Evolutionary conservation across 768 basidiomycete species (phyloP), one percentile per base, ranked within the genome.

Genomic region (Kondoa subrosea): DNA sequence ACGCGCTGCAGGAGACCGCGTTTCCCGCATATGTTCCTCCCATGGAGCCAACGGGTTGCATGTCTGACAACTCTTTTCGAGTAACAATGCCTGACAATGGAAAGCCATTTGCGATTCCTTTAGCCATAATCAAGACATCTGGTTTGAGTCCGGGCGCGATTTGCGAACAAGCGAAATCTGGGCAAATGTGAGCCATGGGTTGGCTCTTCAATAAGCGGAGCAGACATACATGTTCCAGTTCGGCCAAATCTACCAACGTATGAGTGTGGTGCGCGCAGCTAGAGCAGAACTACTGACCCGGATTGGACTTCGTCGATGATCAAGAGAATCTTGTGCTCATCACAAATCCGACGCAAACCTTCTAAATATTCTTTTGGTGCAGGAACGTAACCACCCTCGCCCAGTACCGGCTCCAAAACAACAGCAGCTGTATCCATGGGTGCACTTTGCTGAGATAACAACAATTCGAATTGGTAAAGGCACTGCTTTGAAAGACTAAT

Each of bases 341-440:
- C 89, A 77, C 92, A 96, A n/a, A 91, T 81, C 64, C 81, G 80
- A 69, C 91, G 81, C 58, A 97, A 78, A 26, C 89, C 89, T 59
- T 83, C 81, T 68, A 97, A 77, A 80, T 88, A 97, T 26, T 83
- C 83, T 0, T 83, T 74, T 0, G 91, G 89, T 0, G 91, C 89
- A 31, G 89, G 85, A 17, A 95, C 88, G 77, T 97, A 96, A 1
- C 26, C 63, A 12, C 27, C 66, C 77, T 96, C 93, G 29, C 91
- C 92, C 32, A 96, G 81, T 0, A 96, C 86, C 56, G 93, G 88
- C 80, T 97, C 93, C 56, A 97, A 78, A 71, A 97, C 78, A 74
- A 96, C 86, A n/a, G 91, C 91, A 1, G 92, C 90, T 0, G 91
- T 92, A 76, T 96, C 92, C 2, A 78, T 77, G 0, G 91, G 88